phyloP scores from a whole-genome alignment of 2,329 filamentous ascomycete genomes.

The Sarocladium strictum region DNA sequence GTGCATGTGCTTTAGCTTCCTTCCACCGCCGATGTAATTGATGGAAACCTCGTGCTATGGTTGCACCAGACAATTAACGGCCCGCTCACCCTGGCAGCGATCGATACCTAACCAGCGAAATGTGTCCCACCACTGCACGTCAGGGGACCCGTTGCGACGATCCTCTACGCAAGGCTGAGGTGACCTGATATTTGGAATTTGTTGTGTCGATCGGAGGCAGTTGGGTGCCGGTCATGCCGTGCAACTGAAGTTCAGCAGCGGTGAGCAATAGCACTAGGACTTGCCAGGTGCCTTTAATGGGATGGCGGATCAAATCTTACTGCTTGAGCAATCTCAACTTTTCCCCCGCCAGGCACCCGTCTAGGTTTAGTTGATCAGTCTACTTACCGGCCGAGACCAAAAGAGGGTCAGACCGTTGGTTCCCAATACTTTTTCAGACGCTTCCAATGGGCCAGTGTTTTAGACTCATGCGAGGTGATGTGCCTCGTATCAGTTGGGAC shows the following conservation, averaged over 20 bases:
- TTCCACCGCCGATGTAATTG: not conserved
- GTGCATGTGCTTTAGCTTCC: not conserved
- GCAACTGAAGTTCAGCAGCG: not conserved
- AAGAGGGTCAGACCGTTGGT: not conserved
- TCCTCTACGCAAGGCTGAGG: not conserved
- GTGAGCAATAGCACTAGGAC: not conserved
- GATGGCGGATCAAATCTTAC: not conserved
- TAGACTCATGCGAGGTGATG: not conserved
- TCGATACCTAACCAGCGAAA: not conserved
- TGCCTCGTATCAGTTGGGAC: conserved; percentile 4
- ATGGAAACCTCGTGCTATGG: not conserved
- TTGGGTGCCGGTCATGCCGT: not conserved
- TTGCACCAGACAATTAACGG: not conserved
- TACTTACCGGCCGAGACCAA: not conserved
- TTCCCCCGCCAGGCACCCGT: not conserved
- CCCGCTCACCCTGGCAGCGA: not conserved
- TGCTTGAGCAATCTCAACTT: not conserved
- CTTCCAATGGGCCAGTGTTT: not conserved
- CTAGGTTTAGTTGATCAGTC: not conserved
- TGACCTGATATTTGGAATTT: not conserved
- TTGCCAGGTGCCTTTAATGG: not conserved
- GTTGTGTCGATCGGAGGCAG: not conserved
- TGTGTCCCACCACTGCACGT: not conserved
- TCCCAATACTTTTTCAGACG: not conserved
- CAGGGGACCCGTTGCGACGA: not conserved